phyloP scores from a whole-genome alignment of 2,329 filamentous ascomycete species.

The Bipolaris bicolor region DNA sequence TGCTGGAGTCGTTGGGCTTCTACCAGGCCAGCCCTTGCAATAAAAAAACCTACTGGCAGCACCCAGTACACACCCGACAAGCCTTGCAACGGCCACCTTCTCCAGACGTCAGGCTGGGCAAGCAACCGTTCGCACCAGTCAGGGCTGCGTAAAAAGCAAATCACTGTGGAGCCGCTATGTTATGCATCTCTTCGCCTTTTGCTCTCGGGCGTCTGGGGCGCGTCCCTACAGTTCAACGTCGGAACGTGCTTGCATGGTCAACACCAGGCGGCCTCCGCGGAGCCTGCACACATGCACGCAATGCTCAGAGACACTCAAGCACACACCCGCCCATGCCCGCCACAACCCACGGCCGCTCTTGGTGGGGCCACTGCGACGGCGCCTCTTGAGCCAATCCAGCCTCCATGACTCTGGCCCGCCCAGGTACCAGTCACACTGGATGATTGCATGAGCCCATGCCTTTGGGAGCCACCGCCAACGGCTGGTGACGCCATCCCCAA shows the following conservation, averaged over 20 bases:
- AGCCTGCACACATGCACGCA: neutral
- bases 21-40: no score
- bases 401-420: no score
- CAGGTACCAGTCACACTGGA: no score
- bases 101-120: neutral
- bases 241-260: neutral
- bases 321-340: neutral
- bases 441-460: no score
- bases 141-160: conserved; percentile 9
- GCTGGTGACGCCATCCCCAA: no score
- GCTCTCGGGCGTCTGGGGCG: conserved; percentile 1
- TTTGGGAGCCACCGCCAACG: no score
- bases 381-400: no score
- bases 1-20: neutral
- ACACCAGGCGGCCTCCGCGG: neutral
- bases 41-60: no score
- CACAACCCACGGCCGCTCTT: no score
- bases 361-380: no score
- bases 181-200: conserved; percentile 1
- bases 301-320: neutral
- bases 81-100: neutral
- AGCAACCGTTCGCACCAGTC: neutral
- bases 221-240: conserved; percentile 11
- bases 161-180: conserved; percentile 7
- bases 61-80: no score